Evolutionary conservation across 2,329 filamentous ascomycete species (phyloP), one percentile per base, ranked within the genome.

Genomic region (Aspergillus texensis): DNA sequence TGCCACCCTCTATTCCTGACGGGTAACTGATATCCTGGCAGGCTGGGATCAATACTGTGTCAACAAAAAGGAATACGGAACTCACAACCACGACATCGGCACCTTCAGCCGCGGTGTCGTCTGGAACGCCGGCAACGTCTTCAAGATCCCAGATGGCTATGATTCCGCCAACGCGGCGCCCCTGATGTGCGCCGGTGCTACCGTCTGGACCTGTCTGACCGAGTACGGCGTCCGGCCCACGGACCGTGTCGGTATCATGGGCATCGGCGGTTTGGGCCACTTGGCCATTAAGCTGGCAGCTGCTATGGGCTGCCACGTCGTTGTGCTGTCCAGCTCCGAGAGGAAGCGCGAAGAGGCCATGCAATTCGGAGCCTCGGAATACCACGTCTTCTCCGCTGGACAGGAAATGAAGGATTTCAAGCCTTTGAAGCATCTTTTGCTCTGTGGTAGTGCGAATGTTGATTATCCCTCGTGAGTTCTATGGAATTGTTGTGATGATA

Each of bases 251-350:
- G 90, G 86, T 1, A 85, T 93, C 58, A 80, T 91, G 9, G 89
- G 90, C 6, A 79, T 92, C 6, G 90, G 90, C 16, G 90, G 90
- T 0, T 79, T 92, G 0, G 90, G 90, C 0, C 89, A 93, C 70
- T 87, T 92, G 64, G 91, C 85, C 0, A 75, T 93, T 16, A 83
- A 91, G 66, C 91, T 85, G 74, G 87, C 89, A 0, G 86, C 85
- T 67, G 89, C 89, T 1, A 80, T 93, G 0, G 88, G 88, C 24
- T 88, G 86, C 36, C 86, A 91, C 50, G 72, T 74, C 24, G 72
- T 74, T 5, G 70, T 67, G 1, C 53, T 73, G 1, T 72, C 70
- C 1, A 65, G 67, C 34, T 68, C 68, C 3, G 58, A 65, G 19
- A 36, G 46, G 19, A 74, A 74, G 61, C 64, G 66, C 39, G 48